Base-by-base conservation (phyloP, 2,329 filamentous ascomycete species). In the Epichloe coenophiala region DNA sequence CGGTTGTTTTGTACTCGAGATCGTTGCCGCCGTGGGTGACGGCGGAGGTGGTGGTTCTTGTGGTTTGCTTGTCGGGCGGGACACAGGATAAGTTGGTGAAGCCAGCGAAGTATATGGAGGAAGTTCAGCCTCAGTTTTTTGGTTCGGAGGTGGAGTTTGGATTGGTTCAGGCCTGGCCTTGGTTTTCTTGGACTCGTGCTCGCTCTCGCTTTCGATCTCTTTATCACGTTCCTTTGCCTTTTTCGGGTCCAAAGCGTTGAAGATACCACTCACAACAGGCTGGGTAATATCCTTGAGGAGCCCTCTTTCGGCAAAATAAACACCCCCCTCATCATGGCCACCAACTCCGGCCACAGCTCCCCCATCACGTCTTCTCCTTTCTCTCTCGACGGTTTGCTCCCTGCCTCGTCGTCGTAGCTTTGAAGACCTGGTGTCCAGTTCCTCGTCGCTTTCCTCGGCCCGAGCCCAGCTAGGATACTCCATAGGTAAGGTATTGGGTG, bases 391-490 rank as follows among this genome's bases (percentile, higher is more conserved):
- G 6, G 12, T 45, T n/a, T 36, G 15, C 41, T 44, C 45, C 21
- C n/a, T 53, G 35, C 45, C 37, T 19, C 48, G 45, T 31, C 40
- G 48, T 19, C 35, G 39, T 36, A 48, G 12, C n/a, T 6, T 23
- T 12, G 27, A 33, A 7, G 40, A 17, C 15, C 27, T 48, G 3
- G 13, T 6, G 7, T 35, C 36, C 36, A 17, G 35, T 19, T 31
- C 37, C 8, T 42, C 42, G 7, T 53, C 37, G 40, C 33, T n/a
- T 39, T 48, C 45, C 33, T 43, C 48, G 17, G 31, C 37, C 19
- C 37, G 45, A 37, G 45, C 43, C 36, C 48, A 43, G n/a, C 37
- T 51, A 13, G 45, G 45, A 38, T 48, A 43, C 8, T 53, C 48
- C 41, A 46, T 48, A 21, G 36, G 31, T 9, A 43, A 38, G 2